Evolutionary conservation across 2,329 filamentous ascomycete genomes (phyloP).

Genomic region (Hypocrella siamensis): DNA sequence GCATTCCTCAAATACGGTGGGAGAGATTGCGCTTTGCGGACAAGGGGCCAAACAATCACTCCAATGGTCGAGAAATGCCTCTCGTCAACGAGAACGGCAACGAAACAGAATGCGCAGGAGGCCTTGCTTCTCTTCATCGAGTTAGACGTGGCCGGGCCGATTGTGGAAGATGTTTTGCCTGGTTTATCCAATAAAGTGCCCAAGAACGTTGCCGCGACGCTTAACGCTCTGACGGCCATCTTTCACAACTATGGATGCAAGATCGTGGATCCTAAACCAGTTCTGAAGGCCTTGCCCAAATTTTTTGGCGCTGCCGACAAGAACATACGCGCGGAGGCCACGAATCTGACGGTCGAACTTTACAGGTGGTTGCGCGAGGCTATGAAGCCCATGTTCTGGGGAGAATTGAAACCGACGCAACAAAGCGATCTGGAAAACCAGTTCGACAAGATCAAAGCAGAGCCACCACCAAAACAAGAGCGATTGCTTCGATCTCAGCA

Average conservation of each 20-base stretch:
- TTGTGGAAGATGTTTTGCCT: slow-evolving; percentile 82
- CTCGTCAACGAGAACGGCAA: slow-evolving; percentile 71
- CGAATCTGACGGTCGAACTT: slow-evolving; percentile 79
- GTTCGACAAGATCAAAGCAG: slow-evolving; percentile 85
- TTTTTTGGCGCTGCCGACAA: slow-evolving; percentile 95
- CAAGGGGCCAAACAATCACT: slow-evolving; percentile 57
- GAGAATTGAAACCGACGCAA: slow-evolving; percentile 85
- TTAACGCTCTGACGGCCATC: slow-evolving; percentile 65
- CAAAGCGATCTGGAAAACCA: slow-evolving; percentile 86
- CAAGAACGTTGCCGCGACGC: slow-evolving; percentile 60
- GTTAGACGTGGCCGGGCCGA: slow-evolving; percentile 66
- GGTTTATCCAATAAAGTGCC: slow-evolving; percentile 76
- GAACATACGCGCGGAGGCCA: slow-evolving; percentile 88
- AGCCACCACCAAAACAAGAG: slow-evolving; percentile 78
- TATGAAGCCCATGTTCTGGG: slow-evolving; percentile 98
- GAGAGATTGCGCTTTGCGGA: slow-evolving; percentile 61
- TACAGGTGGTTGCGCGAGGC: slow-evolving; percentile 95
- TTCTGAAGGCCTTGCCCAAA: slow-evolving; percentile 77
- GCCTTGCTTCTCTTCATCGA: slow-evolving; percentile 81
- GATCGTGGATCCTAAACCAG: slow-evolving; percentile 79
- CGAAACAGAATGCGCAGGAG: slow-evolving; percentile 76
- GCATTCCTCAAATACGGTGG: slow-evolving; percentile 88
- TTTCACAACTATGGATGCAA: slow-evolving; percentile 94
- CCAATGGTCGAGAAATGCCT: slow-evolving; percentile 86
- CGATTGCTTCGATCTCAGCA: slow-evolving; percentile 79